Conservation (phyloP, 73 alveolate species). For the Paraurostyla sp. region DNA sequence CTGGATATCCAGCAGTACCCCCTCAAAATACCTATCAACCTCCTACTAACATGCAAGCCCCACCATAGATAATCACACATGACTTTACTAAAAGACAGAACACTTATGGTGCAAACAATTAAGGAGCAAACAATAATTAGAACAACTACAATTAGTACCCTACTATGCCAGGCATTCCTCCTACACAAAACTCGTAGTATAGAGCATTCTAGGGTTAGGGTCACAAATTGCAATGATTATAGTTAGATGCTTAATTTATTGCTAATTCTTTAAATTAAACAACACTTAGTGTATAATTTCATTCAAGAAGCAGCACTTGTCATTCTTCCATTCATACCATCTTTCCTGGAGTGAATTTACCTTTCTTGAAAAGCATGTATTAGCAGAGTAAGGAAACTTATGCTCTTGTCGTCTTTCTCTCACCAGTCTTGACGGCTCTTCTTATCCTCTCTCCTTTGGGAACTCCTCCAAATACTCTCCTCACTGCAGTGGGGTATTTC, state of each 20-base stretch:
- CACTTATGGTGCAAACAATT: background rate
- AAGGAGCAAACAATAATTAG: background rate
- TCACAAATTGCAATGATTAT: conserved; percentile 5
- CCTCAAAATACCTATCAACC: conserved; percentile 39
- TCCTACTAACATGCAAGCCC: background rate
- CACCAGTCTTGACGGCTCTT: conserved; percentile 11
- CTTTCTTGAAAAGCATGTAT: conserved; percentile 28
- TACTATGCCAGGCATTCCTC: no score
- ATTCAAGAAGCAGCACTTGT: no score
- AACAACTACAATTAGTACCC: no score
- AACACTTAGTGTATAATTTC: no score
- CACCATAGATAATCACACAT: background rate
- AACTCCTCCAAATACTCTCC: conserved; percentile 6
- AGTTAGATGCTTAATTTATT: background rate
- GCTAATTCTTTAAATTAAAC: no score
- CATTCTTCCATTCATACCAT: conserved; percentile 28
- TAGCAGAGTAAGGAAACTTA: conserved; percentile 12
- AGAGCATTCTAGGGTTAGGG: conserved; percentile 36
- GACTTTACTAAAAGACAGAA: conserved; percentile 20
- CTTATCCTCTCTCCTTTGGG: conserved; percentile 4
- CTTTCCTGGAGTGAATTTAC: conserved; percentile 42
- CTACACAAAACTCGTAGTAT: no score
- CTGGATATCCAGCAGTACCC: no score
- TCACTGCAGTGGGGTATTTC: background rate
- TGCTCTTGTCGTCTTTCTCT: conserved; percentile 22